Evolutionary conservation across 768 basidiomycete genomes (phyloP), one percentile per base, ranked within the genome.

Genomic region (Lactifluus subvellereus): DNA sequence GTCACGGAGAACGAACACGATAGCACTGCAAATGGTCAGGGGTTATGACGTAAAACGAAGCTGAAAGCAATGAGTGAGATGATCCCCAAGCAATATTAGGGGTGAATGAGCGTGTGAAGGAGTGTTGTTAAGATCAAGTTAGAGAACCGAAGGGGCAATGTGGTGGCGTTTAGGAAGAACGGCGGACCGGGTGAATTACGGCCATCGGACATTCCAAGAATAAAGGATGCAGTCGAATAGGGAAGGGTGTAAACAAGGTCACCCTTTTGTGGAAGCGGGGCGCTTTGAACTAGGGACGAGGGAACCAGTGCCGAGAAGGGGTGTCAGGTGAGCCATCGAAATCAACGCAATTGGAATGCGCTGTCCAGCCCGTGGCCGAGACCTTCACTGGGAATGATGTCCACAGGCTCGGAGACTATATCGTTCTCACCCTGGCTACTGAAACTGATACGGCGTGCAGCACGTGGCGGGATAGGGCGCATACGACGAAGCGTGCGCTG

Each of bases 321-420:
- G 30, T 7, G 37, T 38, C 13, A 11, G 11, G 22, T 33, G 47
- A 37, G 27, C 32, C 16, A 14, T 14, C 14, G 33, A 65, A 40
- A 33, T 64, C 78, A 87, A 14, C 75, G 78, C 73, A 88, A 73
- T 67, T 87, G 85, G 72, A 92, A 89, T 32, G 89, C 89, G 69
- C 88, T 90, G 33, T 82, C 89, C 54, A 91, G 72, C 60, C 76
- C 75, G 50, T 72, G 63, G 37, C 75, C 75, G 16, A 72, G 68
- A 71, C 69, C 57, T 70, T 72, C 58, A 67, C 70, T 61, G 69
- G 72, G 50, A 64, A 67, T 64, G 49, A 66, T 65, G 4, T 68
- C 67, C 33, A 61, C 60, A 37, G 69, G 62, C 14, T 67, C 63
- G 61, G 2, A 66, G 57, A 57, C 48, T 35, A 54, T 22, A 6